phyloP scores from a whole-genome alignment of 78 protist genomes.

The Protostelium mycophagum region DNA sequence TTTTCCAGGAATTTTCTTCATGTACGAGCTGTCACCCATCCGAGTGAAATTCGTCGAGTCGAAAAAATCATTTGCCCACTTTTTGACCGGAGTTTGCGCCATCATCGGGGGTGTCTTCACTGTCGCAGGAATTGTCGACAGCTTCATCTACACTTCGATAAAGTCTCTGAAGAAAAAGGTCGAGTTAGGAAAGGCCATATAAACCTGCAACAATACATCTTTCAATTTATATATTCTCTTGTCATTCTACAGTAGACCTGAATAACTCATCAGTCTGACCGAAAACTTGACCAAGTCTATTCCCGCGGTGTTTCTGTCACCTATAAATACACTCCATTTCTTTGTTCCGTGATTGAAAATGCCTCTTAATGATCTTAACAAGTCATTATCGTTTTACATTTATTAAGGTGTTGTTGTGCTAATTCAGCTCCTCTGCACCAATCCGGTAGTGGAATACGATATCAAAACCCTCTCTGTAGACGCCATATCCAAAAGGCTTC shows the following conservation, averaged over 20 bases:
- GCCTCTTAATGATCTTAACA: too few species aligned
- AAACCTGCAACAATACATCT: too few species aligned
- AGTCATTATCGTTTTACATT: too few species aligned
- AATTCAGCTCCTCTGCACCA: slow-evolving; percentile 26
- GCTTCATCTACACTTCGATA: slow-evolving; percentile 54
- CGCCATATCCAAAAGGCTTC: slow-evolving; percentile 70
- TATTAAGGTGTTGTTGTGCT: too few species aligned
- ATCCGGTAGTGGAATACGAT: slow-evolving; percentile 62
- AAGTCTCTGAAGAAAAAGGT: slow-evolving; percentile 45
- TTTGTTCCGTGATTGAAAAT: too few species aligned
- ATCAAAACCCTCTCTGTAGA: slow-evolving; percentile 68
- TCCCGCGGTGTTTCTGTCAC: too few species aligned
- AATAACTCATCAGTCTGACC: too few species aligned
- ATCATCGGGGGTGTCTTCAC: slow-evolving; percentile 95
- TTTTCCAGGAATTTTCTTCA: slow-evolving; percentile 85
- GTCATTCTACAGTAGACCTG: too few species aligned
- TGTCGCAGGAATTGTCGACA: slow-evolving; percentile 82
- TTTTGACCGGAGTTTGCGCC: slow-evolving; percentile 90
- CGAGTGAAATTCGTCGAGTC: slow-evolving; percentile 66
- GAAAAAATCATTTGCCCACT: slow-evolving; percentile 71
- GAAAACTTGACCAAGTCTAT: too few species aligned
- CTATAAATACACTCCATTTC: too few species aligned
- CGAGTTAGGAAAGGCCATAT: slow-evolving; percentile 68
- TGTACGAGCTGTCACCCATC: slow-evolving; percentile 91
- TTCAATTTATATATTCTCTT: too few species aligned